Evolutionary conservation across 495 filamentous ascomycete species (phyloP).

Genomic region (Platismatia glauca): DNA sequence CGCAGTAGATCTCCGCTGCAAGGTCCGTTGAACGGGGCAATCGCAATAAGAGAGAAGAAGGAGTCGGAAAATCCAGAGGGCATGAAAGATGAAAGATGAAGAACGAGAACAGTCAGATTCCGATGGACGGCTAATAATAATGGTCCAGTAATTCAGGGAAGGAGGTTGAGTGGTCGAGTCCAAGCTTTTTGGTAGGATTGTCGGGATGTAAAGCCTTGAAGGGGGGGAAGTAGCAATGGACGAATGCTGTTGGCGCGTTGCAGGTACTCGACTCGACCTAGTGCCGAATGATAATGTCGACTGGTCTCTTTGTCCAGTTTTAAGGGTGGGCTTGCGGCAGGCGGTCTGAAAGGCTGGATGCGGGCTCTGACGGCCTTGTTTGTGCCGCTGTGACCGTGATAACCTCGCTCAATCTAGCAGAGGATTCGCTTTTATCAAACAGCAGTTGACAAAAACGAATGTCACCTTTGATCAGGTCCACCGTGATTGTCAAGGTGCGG

Average conservation of each 20-base stretch:
- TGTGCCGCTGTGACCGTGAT: conserved; percentile 14
- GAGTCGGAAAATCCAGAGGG: too few species aligned
- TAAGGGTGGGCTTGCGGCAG: conserved; percentile 23
- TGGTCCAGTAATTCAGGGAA: not conserved
- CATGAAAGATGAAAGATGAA: not conserved
- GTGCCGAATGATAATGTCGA: not conserved
- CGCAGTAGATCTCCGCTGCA: conserved; percentile 5
- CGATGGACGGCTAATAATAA: too few species aligned
- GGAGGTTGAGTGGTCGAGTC: not conserved
- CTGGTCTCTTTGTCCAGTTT: conserved; percentile 20
- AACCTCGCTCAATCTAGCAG: conserved; percentile 4
- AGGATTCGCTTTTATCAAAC: not conserved
- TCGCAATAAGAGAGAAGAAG: not conserved
- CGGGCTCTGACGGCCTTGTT: conserved; percentile 15
- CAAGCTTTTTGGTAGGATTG: not conserved
- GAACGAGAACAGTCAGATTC: too few species aligned
- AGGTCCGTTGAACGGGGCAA: not conserved
- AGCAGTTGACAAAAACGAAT: not conserved
- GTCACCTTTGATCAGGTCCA: not conserved
- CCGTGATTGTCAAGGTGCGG: not conserved
- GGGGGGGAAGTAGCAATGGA: too few species aligned
- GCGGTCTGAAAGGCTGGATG: conserved; percentile 24
- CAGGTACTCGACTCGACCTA: not conserved
- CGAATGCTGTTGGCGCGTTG: not conserved
- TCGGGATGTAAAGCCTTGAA: not conserved